Evolutionary conservation across 2,329 filamentous ascomycete genomes (phyloP).

Genomic region (Leptoxyphium fumago): DNA sequence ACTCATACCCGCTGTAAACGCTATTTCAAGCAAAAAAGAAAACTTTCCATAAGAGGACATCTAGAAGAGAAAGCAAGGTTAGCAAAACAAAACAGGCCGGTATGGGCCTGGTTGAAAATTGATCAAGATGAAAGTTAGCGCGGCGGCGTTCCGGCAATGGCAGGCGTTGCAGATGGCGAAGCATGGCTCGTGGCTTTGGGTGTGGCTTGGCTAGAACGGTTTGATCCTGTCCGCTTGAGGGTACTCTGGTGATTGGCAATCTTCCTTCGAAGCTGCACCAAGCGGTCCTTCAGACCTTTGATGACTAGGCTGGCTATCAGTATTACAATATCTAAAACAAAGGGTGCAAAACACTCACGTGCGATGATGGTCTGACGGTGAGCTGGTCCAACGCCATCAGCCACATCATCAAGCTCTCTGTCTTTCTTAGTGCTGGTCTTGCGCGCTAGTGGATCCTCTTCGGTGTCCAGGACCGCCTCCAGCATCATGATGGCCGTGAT

Average conservation of each 20-base stretch:
- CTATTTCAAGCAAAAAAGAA: background rate
- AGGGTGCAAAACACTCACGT: constrained; percentile 37
- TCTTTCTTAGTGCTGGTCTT: constrained; percentile 32
- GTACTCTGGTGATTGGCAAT: constrained; percentile 24
- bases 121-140: constrained; percentile 1
- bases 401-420: constrained; percentile 30
- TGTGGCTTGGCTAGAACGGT: constrained; percentile 6
- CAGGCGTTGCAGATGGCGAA: constrained; percentile 6
- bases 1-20: background rate
- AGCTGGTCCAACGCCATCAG: constrained; percentile 47
- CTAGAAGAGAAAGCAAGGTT: too few species aligned
- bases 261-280: constrained; percentile 30
- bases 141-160: constrained; percentile 7
- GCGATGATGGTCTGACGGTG: constrained; percentile 60
- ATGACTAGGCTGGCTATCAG: constrained; percentile 25
- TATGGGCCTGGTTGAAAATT: background rate
- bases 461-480: constrained; percentile 80
- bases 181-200: constrained; percentile 6
- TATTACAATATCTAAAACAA: constrained; percentile 5
- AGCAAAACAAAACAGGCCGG: background rate
- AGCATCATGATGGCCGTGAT: constrained; percentile 87
- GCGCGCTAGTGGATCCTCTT: constrained; percentile 41
- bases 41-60: too few species aligned
- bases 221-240: constrained; percentile 10
- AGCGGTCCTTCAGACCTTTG: constrained; percentile 29